Conservation (phyloP, 2,329 filamentous ascomycete species). For the Neofusicoccum sp. region DNA sequence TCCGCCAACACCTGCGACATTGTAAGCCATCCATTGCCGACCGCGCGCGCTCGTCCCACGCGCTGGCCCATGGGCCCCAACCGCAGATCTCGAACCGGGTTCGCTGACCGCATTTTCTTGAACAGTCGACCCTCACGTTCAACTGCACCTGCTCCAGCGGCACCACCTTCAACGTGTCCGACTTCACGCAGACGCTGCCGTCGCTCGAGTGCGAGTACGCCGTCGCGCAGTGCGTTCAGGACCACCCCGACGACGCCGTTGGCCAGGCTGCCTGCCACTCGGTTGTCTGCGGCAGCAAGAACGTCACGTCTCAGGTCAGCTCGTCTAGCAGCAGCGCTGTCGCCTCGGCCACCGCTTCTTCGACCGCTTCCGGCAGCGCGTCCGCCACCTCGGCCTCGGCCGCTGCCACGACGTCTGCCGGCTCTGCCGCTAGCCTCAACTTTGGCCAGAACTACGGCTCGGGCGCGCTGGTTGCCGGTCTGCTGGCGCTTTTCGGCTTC, state of each 20-base stretch:
- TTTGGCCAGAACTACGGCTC: constrained; percentile 52
- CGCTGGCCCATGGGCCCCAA: background rate
- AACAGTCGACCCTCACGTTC: constrained; percentile 52
- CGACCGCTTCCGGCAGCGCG: constrained; percentile 14
- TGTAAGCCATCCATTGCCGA: constrained; percentile 44
- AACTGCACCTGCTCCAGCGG: constrained; percentile 58
- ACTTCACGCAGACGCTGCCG: constrained; percentile 60
- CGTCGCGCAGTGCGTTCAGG: constrained; percentile 44
- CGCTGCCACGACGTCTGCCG: constrained; percentile 29
- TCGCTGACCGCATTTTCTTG: constrained; percentile 24
- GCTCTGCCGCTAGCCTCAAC: constrained; percentile 46
- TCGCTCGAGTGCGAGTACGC: constrained; percentile 19
- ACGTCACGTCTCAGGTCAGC: constrained; percentile 23
- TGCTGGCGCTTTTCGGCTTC: constrained; percentile 57
- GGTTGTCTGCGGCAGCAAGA: constrained; percentile 50
- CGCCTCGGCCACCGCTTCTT: constrained; percentile 25
- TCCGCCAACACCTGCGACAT: constrained; percentile 55
- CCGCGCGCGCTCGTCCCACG: background rate
- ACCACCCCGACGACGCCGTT: constrained; percentile 44
- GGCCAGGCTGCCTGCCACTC: constrained; percentile 47
- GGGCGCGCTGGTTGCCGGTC: constrained; percentile 51
- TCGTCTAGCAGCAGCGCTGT: constrained; percentile 22
- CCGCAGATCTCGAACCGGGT: background rate
- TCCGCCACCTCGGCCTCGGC: constrained; percentile 29
- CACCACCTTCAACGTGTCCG: constrained; percentile 53